These are phyloP conservation scores for Alliaria petiolata DNA, from an alignment of 345 rosid species.

Conservation along the genomic window DNA sequence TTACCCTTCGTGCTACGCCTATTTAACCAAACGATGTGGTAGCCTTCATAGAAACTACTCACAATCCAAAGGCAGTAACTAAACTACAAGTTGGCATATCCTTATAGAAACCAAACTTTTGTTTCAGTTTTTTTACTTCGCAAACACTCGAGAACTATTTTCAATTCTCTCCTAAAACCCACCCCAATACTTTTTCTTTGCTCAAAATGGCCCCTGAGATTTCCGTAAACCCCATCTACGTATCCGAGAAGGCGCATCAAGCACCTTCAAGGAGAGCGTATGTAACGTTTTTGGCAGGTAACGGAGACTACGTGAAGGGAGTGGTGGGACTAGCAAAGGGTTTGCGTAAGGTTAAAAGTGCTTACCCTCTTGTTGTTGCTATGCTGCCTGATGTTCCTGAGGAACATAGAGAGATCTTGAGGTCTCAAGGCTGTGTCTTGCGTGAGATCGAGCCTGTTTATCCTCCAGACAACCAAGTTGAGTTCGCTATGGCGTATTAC, in stretches of 20 bases:
- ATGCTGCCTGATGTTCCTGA: slow-evolving; percentile 76
- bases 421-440: slow-evolving; percentile 61
- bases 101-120: background rate
- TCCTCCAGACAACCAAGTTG: slow-evolving; percentile 66
- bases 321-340: slow-evolving; percentile 84
- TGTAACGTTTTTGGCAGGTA: slow-evolving; percentile 74
- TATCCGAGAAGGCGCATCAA: slow-evolving; percentile 34
- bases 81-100: background rate
- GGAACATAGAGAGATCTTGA: slow-evolving; percentile 60
- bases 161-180: background rate
- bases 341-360: slow-evolving; percentile 54
- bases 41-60: background rate
- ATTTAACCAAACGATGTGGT: slow-evolving; percentile 16
- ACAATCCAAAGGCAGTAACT: slow-evolving; percentile 9
- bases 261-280: slow-evolving; percentile 41
- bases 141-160: slow-evolving; percentile 19
- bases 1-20: slow-evolving; percentile 19
- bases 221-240: slow-evolving; percentile 19
- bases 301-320: slow-evolving; percentile 73
- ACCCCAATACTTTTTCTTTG: background rate
- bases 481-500: slow-evolving; percentile 74
- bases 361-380: slow-evolving; percentile 77
- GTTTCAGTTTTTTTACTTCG: slow-evolving; percentile 17
- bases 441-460: slow-evolving; percentile 65
- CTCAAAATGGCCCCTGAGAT: slow-evolving; percentile 47